A percentile compares a stretch with the other conserved stretches of the same genome.
Evolutionary conservation across 495 filamentous ascomycete genomes (phyloP).

Genomic region (Penicillium arizonense): DNA sequence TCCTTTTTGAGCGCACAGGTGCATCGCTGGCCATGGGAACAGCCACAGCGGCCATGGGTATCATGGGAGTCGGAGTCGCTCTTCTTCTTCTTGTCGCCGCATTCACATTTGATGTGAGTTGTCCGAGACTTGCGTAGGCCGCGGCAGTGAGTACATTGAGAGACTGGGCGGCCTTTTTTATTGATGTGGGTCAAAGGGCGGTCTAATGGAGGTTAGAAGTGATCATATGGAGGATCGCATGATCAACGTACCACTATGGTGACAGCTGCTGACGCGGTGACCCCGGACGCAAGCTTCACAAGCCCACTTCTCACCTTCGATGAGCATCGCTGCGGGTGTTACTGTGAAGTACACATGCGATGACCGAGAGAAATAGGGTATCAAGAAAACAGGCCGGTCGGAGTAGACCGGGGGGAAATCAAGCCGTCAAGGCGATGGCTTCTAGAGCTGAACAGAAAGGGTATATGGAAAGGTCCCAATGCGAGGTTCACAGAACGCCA

Average conservation of each 20-base stretch:
- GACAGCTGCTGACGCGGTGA: conserved; percentile 92
- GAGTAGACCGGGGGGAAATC: conserved; percentile 24
- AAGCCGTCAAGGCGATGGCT: conserved; percentile 47
- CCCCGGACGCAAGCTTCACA: conserved; percentile 94
- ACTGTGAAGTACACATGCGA: conserved; percentile 47
- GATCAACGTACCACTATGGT: conserved; percentile 74
- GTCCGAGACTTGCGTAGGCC: conserved; percentile 95
- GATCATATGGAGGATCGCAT: not conserved
- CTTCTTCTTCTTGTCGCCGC: conserved; percentile 77
- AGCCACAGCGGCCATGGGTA: conserved; percentile 74
- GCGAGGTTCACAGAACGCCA: conserved; percentile 40
- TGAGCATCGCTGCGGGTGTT: conserved; percentile 62
- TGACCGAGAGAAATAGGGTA: conserved; percentile 30
- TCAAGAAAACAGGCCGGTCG: conserved; percentile 27
- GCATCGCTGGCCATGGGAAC: conserved; percentile 88
- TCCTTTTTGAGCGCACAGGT: conserved; percentile 93
- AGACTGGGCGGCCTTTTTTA: conserved; percentile 97
- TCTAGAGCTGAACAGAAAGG: conserved; percentile 37
- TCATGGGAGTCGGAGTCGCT: conserved; percentile 63
- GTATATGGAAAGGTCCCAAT: conserved; percentile 44
- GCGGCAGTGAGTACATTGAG: conserved; percentile 97
- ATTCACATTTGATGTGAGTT: conserved; percentile 95
- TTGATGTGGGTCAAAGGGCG: conserved; percentile 93
- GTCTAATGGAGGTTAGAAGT: conserved; percentile 54
- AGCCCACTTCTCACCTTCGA: conserved; percentile 85